Percentiles rank a stretch among this genome's conserved stretches.
These are phyloP conservation scores for Candida ulmi DNA, from an alignment of 805 yeast species.

Conservation along the genomic window DNA sequence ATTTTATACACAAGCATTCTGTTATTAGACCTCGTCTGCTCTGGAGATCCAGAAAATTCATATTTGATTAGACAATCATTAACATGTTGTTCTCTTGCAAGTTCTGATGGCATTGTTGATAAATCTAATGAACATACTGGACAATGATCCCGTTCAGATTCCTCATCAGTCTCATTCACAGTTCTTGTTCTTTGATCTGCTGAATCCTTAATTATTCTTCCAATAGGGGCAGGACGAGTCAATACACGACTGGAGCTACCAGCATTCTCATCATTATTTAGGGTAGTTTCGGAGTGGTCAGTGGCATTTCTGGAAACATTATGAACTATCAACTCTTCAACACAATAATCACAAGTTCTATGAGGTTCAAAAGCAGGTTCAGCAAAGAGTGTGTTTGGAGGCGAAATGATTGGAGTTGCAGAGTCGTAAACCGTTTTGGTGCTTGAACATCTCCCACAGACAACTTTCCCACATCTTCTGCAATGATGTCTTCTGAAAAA, in stretches of 20 bases:
- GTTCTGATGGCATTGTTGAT: slow-evolving; percentile 9
- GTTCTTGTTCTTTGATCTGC: slow-evolving; percentile 5
- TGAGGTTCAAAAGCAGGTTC: slow-evolving; percentile 51
- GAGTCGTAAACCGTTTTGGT: slow-evolving; percentile 50
- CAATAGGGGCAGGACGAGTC: slow-evolving; percentile 6
- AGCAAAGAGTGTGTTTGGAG: slow-evolving; percentile 41
- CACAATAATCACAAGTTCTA: slow-evolving; percentile 73
- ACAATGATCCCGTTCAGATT: slow-evolving; percentile 31
- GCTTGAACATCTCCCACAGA: slow-evolving; percentile 64
- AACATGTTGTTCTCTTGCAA: slow-evolving; percentile 58
- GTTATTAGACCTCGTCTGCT: slow-evolving; percentile 52
- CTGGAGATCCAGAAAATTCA: slow-evolving; percentile 59
- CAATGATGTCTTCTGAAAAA: slow-evolving; percentile 81
- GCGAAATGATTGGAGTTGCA: slow-evolving; percentile 50
- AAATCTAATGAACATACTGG: slow-evolving; percentile 31
- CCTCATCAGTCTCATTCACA: slow-evolving; percentile 17
- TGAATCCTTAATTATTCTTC: slow-evolving; percentile 3
- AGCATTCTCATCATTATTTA: too few relatives aligned
- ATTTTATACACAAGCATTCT: slow-evolving; percentile 78
- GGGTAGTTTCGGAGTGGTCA: too few relatives aligned
- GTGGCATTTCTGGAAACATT: too few relatives aligned
- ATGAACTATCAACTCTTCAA: slow-evolving; percentile 41
- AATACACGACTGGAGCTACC: slow-evolving; percentile 7
- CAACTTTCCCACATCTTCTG: slow-evolving; percentile 72
- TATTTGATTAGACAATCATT: slow-evolving; percentile 57